Percentiles rank a stretch among this genome's conserved stretches.
phyloP scores from a whole-genome alignment of 768 basidiomycete genomes.

The Strobilomyces dryophilus region DNA sequence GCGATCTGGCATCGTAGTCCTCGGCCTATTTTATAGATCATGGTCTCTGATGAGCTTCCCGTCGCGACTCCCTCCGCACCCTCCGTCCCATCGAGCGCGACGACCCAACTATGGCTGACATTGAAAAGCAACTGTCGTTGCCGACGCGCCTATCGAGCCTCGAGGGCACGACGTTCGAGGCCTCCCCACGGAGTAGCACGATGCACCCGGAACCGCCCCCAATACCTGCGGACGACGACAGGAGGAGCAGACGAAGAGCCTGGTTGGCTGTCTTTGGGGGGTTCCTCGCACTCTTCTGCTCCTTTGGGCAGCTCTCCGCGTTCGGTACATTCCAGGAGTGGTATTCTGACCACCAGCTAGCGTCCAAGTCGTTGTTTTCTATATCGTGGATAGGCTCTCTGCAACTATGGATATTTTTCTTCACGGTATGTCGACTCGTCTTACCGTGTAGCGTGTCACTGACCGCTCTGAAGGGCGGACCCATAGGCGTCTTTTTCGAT shows the following conservation, averaged over 20 bases:
- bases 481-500: constrained; percentile 59
- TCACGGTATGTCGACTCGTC: constrained; percentile 44
- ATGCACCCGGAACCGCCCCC: constrained; percentile 17
- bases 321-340: constrained; percentile 72
- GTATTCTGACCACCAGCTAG: constrained; percentile 60
- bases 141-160: constrained; percentile 19
- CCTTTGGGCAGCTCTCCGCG: constrained; percentile 68
- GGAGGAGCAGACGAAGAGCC: constrained; percentile 18
- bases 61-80: constrained; percentile 11
- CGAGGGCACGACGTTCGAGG: constrained; percentile 15
- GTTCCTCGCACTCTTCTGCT: constrained; percentile 61
- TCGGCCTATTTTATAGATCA: constrained; percentile 26
- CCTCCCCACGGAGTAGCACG: constrained; percentile 23
- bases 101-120: constrained; percentile 24
- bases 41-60: not conserved
- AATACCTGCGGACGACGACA: constrained; percentile 10
- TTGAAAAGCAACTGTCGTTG: constrained; percentile 26
- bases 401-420: constrained; percentile 67
- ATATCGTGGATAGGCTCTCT: constrained; percentile 72
- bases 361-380: constrained; percentile 43
- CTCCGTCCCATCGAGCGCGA: constrained; percentile 4
- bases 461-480: constrained; percentile 46
- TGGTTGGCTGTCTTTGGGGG: constrained; percentile 60
- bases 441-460: not conserved
- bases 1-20: constrained; percentile 19